Conservation (phyloP, 2,329 filamentous ascomycete species). For the Fusarium sp. region DNA sequence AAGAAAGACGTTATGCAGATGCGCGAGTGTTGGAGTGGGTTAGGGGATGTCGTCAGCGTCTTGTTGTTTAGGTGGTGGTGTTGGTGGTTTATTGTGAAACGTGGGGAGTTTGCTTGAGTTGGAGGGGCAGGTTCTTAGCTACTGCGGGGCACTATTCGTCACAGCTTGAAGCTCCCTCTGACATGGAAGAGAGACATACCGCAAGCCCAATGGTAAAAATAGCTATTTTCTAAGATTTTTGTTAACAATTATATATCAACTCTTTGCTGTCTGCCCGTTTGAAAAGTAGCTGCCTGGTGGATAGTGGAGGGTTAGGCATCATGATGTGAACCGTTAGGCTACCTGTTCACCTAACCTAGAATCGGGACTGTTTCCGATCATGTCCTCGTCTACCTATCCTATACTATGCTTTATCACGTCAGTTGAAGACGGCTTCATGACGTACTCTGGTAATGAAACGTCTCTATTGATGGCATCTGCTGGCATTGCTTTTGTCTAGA, state of each 20-base stretch:
- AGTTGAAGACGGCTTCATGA: not conserved
- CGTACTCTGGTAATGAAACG: not conserved
- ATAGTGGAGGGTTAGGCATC: not conserved
- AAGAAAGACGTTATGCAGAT: not conserved
- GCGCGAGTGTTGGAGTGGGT: constrained; percentile 12
- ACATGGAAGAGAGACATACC: not conserved
- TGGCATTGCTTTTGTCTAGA: not conserved
- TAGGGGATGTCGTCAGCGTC: constrained; percentile 24
- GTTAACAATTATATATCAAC: not conserved
- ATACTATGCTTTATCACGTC: not conserved
- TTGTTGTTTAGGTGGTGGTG: constrained; percentile 7
- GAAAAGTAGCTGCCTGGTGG: not conserved
- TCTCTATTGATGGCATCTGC: not conserved
- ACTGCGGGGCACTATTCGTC: constrained; percentile 25
- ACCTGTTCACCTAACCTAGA: not conserved
- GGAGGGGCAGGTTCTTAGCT: constrained; percentile 35
- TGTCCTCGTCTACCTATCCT: not conserved
- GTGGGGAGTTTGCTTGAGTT: constrained; percentile 22
- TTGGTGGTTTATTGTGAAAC: constrained; percentile 22
- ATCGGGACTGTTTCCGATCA: not conserved
- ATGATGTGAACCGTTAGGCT: not conserved
- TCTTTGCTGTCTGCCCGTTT: not conserved
- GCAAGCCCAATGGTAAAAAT: not conserved
- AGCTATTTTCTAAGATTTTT: not conserved
- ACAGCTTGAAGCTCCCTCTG: constrained; percentile 16